These are phyloP conservation scores for Candida easanensis DNA, from an alignment of 805 yeast genomes.

Conservation along the genomic window DNA sequence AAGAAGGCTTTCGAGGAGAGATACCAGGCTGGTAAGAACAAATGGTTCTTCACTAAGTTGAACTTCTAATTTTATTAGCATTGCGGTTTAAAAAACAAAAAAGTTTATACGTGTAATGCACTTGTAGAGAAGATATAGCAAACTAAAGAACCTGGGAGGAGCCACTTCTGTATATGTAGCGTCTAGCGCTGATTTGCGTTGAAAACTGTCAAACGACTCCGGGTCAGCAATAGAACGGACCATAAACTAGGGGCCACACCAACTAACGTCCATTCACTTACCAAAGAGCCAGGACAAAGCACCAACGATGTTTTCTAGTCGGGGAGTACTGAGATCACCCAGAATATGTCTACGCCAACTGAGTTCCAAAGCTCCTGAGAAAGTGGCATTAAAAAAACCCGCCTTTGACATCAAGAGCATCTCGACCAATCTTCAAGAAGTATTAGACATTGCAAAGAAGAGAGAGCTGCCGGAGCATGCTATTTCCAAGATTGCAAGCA, in stretches of 20 bases:
- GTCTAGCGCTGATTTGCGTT: too few species aligned
- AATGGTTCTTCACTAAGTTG: conserved; percentile 99
- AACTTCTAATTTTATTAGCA: conserved; percentile 55
- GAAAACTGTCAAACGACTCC: too few species aligned
- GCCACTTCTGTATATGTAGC: too few species aligned
- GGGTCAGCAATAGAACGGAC: too few species aligned
- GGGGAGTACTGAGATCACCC: neutral
- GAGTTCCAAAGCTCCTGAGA: conserved; percentile 3
- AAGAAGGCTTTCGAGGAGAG: conserved; percentile 99
- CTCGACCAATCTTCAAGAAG: conserved; percentile 27
- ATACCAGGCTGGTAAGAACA: conserved; percentile 99
- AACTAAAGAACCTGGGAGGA: too few species aligned
- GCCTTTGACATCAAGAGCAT: conserved; percentile 34
- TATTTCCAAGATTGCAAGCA: conserved; percentile 25
- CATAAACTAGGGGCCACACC: too few species aligned
- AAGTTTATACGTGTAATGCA: neutral
- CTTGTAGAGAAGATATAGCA: neutral
- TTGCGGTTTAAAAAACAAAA: conserved; percentile 8
- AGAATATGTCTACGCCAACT: neutral
- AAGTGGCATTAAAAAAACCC: conserved; percentile 28
- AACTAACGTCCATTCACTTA: too few species aligned
- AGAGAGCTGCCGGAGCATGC: conserved; percentile 27
- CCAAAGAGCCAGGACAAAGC: too few species aligned
- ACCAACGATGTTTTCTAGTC: conserved; percentile 5
- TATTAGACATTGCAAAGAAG: conserved; percentile 30